Evolutionary conservation across 176 grass and related monocot species (phyloP), one percentile per base, ranked within the genome.

Genomic region (Carex myosuroides): DNA sequence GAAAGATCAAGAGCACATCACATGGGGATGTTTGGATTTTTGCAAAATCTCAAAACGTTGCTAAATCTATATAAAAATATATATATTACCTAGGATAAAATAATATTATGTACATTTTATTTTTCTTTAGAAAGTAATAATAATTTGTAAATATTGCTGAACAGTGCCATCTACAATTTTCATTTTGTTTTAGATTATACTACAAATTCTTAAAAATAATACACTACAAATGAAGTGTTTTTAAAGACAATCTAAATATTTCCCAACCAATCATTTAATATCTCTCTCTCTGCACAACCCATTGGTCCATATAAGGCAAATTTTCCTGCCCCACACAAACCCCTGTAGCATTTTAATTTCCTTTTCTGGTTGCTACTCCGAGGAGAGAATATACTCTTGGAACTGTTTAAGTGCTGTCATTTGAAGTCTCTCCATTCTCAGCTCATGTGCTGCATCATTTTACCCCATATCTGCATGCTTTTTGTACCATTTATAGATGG

Each of bases 371-470:
- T 54, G 22, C 22, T 75, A 5, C 16, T 44, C 17, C 32, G 41
- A 68, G 6, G 32, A 33, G 3, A 67, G 3, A 32, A 39, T 41
- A 70, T 70, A 18, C 6, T 42, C 46, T 20, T 18, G 18, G n/a
- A 13, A 39, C 33, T 52, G 42, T 26, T 52, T 52, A 29, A 1
- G 50, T 10, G 41, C 10, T 52, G 10, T 13, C 18, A 41, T 74
- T 61, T 61, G 1, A 0, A 24, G 41, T 72, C 11, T 48, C 70
- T 74, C 70, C 70, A 74, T 74, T 74, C 70, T 74, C 18, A 53
- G 70, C 70, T 74, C 70, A 74, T 53, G 44, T 74, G 70, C 70
- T 52, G 20, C 53, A 52, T 74, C 20, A 74, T 74, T 44, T 73
- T 11, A 73, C 41, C 37, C 70, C 70, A 73, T 73, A 18, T 20